Conservation (phyloP, 1,284 basidiomycete genomes). For the Pholiota adiposa region DNA sequence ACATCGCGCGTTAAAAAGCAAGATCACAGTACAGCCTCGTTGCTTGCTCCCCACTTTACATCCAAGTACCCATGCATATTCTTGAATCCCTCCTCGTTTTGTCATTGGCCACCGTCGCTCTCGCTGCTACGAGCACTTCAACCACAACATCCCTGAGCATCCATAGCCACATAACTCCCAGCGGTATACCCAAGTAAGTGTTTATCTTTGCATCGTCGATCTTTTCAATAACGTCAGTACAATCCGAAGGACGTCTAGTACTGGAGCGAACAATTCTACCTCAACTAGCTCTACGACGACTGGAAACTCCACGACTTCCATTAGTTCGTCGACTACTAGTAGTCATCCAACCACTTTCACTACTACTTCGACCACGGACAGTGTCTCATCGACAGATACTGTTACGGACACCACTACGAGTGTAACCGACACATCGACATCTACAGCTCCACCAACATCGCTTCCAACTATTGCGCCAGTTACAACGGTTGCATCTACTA, state of each 20-base stretch:
- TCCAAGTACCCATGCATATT: constrained; percentile 15
- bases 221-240: not conserved
- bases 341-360: not conserved
- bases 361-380: not conserved
- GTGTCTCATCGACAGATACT: not conserved
- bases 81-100: constrained; percentile 14
- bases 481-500: not conserved
- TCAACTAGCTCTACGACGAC: not conserved
- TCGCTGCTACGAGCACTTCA: not conserved
- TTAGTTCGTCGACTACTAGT: too few species aligned
- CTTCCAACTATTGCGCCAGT: not conserved
- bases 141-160: not conserved
- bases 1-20: not conserved
- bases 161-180: constrained; percentile 10
- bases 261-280: not conserved
- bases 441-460: not conserved
- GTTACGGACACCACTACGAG: not conserved
- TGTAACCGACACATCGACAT: not conserved
- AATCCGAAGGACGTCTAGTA: not conserved
- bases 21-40: not conserved
- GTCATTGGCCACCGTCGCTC: not conserved
- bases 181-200: constrained; percentile 18
- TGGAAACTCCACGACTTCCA: not conserved
- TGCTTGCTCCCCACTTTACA: not conserved
- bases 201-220: not conserved